phyloP scores from a whole-genome alignment of 768 basidiomycete species.

The Psilocybe tampanensis region DNA sequence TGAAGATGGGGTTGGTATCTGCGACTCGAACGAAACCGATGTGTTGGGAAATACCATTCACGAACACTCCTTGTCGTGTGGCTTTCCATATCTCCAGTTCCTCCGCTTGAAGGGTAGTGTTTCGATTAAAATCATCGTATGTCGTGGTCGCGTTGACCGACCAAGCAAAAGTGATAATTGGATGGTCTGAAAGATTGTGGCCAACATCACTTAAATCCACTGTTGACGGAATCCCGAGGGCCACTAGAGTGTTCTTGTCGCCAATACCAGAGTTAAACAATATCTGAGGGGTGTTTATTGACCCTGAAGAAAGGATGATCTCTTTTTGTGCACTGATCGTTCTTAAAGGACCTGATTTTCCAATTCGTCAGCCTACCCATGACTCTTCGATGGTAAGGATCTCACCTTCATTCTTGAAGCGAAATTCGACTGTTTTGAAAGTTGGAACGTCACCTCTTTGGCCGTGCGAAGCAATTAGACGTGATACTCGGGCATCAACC shows the following conservation, averaged over 20 bases:
- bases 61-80: slow-evolving; percentile 30
- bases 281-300: slow-evolving; percentile 36
- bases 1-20: slow-evolving; percentile 22
- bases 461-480: slow-evolving; percentile 11
- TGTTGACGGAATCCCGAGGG: slow-evolving; percentile 24
- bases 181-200: slow-evolving; percentile 34
- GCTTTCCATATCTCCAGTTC: slow-evolving; percentile 31
- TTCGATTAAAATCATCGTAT: slow-evolving; percentile 24
- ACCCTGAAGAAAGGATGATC: slow-evolving; percentile 38
- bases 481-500: slow-evolving; percentile 26
- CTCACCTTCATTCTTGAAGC: slow-evolving; percentile 8
- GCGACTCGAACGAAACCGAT: slow-evolving; percentile 30
- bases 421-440: slow-evolving; percentile 9
- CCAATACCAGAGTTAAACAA: slow-evolving; percentile 39
- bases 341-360: slow-evolving; percentile 8
- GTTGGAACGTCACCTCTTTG: background rate
- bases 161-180: slow-evolving; percentile 23
- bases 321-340: slow-evolving; percentile 31
- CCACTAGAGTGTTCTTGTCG: slow-evolving; percentile 16
- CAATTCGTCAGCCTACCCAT: no score
- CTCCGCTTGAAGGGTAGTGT: slow-evolving; percentile 20
- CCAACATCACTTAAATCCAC: slow-evolving; percentile 33
- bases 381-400: background rate
- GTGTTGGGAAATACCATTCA: slow-evolving; percentile 21
- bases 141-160: slow-evolving; percentile 29